Evolutionary conservation across 352 stramenopile species (phyloP), one percentile per base, ranked within the genome.

Genomic region (Globisporangium sylvaticum): DNA sequence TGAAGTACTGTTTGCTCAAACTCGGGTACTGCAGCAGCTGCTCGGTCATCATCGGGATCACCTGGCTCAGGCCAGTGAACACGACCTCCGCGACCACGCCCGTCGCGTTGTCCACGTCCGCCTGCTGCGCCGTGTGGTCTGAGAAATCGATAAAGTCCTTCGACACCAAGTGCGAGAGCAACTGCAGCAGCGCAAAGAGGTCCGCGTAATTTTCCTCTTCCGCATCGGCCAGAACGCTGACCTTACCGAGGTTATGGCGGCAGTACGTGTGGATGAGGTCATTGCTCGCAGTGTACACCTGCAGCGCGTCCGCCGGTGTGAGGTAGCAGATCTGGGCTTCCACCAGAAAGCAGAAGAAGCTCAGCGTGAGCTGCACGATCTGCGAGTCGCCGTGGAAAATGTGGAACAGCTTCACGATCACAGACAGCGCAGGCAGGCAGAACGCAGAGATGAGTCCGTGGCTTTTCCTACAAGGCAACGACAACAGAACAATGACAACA

Each of bases 1-100:
- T 93, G 66, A 97, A 97, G 61, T 96, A 97, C 66, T 95, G 88
- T 59, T 92, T 89, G 71, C 83, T 92, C 67, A 97, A 73, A 29
- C 70, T 83, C 9, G 89, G 88, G 62, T 96, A 96, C 44, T 94
- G 80, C 55, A 97, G 72, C 62, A 97, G 70, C 62, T 88, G 79
- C 61, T 96, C 85, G 7, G 90, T 96, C 88, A 97, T 97, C 27
- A 97, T 80, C 20, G 90, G 89, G 46, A 97, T 89, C 34, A 97
- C 84, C 57, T 91, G 83, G 27, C 87, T 88, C 27, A 97, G 67
- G 0, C 89, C 90, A 2, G 88, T 86, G 71, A 97, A 97, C 1
- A 97, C 90, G 0, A 97, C 89, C 25, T 97, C 88, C 3, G 88
- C 82, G 12, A 96, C 88, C 31, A 92, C 75, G 54, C 76, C 80